Evolutionary conservation across 176 grass and related monocot genomes (phyloP), one percentile per base, ranked within the genome.

Genomic region (Musa troglodytarum): DNA sequence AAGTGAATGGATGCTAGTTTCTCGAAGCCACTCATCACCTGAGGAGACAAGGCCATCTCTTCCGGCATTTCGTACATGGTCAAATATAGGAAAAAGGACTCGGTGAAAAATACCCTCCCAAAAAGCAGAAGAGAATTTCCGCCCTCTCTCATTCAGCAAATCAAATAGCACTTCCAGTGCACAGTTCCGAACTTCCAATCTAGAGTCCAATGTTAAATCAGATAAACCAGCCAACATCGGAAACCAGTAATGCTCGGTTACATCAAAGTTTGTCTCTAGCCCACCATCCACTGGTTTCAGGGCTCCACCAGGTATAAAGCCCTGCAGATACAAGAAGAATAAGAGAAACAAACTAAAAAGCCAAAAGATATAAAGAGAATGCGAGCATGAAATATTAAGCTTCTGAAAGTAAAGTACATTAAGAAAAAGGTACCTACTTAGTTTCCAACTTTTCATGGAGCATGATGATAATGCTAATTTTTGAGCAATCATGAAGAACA

Each of bases 101-200:
- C 91, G 82, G 74, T 99, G 86, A 74, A 99, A 99, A 89, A 99
- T 99, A 77, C 88, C 95, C 80, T 99, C 96, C 96, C 96, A 99
- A 68, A 99, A 99, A 55, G 91, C 84, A 73, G 96, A 89, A 59
- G 96, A 99, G 76, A 99, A 99, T 77, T 99, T 99, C 62, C 87
- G 81, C 20, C 96, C 96, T 85, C 96, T 94, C 83, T 99, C 96
- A 82, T 99, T 99, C 76, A 99, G 80, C 83, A 99, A 83, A 87
- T 99, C 96, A 82, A 99, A 99, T 77, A 99, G 75, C 76, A 99
- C 96, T 79, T 99, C 96, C 74, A 99, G 87, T 52, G 96, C 91
- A 81, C 96, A 99, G 76, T 91, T 89, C 74, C 96, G 89, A 76
- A 99, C 86, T 91, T 99, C 96, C 25, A 91, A 74, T 86, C 96